Percentiles rank a stretch among this genome's conserved stretches.
Conservation (phyloP, 306 rosid species). For the Rubus parviflorus region DNA sequence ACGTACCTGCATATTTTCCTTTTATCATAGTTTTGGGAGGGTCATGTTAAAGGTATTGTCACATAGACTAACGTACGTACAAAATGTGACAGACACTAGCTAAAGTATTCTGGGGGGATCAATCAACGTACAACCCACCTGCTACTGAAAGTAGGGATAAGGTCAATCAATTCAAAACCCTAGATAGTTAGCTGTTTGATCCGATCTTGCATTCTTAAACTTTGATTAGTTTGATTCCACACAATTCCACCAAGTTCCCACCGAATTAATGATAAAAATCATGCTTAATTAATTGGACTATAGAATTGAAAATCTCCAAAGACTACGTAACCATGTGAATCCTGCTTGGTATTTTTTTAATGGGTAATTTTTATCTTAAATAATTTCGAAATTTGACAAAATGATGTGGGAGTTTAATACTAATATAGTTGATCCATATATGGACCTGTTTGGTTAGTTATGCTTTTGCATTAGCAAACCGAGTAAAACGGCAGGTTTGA, state of each 20-base stretch:
- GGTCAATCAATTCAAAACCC: conserved; percentile 20
- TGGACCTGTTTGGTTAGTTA: background rate
- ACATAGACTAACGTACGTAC: conserved; percentile 4
- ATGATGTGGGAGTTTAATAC: background rate
- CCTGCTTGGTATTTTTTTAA: conserved; percentile 13
- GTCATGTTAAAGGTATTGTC: conserved; percentile 18
- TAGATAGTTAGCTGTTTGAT: conserved; percentile 13
- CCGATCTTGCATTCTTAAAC: conserved; percentile 27
- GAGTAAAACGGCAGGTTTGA: conserved; percentile 22
- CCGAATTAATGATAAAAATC: conserved; percentile 6
- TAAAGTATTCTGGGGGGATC: background rate
- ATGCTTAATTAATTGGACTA: background rate
- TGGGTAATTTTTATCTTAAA: background rate
- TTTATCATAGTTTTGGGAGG: background rate
- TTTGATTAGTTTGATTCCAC: background rate
- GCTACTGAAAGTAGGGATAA: conserved; percentile 10
- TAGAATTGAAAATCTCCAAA: conserved; percentile 15
- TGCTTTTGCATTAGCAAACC: conserved; percentile 29
- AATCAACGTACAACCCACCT: background rate
- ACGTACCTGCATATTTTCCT: background rate
- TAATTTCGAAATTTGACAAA: conserved; percentile 10
- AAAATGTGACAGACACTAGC: conserved; percentile 13
- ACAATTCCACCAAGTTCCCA: conserved; percentile 9
- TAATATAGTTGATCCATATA: background rate
- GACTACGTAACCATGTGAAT: conserved; percentile 26